Percentiles rank a stretch among this genome's conserved stretches.
Evolutionary conservation across 352 stramenopile species (phyloP).

Genomic region (Pythium phragmiticola): DNA sequence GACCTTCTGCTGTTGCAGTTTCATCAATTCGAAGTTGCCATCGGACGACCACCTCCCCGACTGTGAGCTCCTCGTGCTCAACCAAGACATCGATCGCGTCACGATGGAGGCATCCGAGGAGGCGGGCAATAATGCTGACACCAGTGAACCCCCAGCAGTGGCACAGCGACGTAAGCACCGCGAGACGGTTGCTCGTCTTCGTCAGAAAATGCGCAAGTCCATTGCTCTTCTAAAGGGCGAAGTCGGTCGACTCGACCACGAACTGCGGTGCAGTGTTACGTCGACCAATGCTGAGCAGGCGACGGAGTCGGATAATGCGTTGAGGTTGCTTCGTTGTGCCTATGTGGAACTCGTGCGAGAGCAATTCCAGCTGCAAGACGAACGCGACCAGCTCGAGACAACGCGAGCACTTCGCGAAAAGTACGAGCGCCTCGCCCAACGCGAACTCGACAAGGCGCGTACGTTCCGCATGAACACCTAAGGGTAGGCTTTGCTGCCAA

Average conservation of each 20-base stretch:
- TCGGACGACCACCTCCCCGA: too few species aligned
- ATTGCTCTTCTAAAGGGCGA: slow-evolving; percentile 1
- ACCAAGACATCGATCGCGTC: too few species aligned
- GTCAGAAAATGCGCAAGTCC: not conserved
- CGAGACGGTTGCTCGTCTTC: slow-evolving; percentile 4
- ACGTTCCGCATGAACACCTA: not conserved
- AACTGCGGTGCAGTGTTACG: not conserved
- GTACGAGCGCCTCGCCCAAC: slow-evolving; percentile 3
- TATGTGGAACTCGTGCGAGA: not conserved
- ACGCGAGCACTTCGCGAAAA: not conserved
- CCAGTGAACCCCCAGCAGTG: too few species aligned
- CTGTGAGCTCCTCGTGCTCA: too few species aligned
- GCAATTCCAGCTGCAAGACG: slow-evolving; percentile 1
- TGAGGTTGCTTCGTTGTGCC: too few species aligned
- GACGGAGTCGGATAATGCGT: too few species aligned
- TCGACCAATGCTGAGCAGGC: too few species aligned
- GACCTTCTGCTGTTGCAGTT: too few species aligned
- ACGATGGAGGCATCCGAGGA: too few species aligned
- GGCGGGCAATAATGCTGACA: too few species aligned
- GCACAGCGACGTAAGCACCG: slow-evolving; percentile 3
- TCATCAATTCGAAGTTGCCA: too few species aligned
- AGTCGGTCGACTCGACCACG: not conserved
- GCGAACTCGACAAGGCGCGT: not conserved
- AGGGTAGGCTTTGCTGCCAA: too few species aligned
- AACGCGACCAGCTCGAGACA: not conserved